Conservation (phyloP, 2,329 filamentous ascomycete genomes). For the Acephala macrosclerotiorum region DNA sequence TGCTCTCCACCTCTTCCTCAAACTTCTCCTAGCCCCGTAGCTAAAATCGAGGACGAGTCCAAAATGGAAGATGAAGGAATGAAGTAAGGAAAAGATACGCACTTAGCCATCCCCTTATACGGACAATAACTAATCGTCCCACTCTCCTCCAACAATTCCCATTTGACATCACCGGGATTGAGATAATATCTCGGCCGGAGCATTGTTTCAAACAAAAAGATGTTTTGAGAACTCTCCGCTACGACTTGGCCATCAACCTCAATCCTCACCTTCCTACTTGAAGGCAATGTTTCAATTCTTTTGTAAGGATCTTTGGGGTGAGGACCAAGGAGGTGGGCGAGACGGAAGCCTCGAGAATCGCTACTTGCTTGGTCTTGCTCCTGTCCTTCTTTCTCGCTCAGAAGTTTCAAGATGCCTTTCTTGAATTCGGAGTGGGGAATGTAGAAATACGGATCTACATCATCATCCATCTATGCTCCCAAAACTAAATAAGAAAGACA, state of each 20-base stretch:
- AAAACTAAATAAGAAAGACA: not conserved
- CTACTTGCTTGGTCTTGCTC: not conserved
- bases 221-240: constrained; percentile 50
- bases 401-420: not conserved
- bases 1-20: not conserved
- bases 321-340: constrained; percentile 53
- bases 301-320: constrained; percentile 75
- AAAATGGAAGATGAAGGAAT: not conserved
- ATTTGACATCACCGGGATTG: constrained; percentile 23
- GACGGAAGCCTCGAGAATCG: constrained; percentile 4
- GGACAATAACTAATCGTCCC: constrained; percentile 64
- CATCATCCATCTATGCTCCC: not conserved
- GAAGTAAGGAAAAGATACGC: constrained; percentile 42
- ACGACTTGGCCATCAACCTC: constrained; percentile 54
- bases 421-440: constrained; percentile 40
- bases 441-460: constrained; percentile 53
- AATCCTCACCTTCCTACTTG: constrained; percentile 60
- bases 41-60: no score
- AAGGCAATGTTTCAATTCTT: constrained; percentile 66
- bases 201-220: constrained; percentile 67
- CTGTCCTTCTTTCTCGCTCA: not conserved
- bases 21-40: no score
- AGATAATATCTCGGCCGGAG: constrained; percentile 65
- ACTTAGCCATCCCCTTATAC: constrained; percentile 72
- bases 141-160: constrained; percentile 54